Conservation (phyloP, 805 yeast species). For the Metschnikowia arizonensis region DNA sequence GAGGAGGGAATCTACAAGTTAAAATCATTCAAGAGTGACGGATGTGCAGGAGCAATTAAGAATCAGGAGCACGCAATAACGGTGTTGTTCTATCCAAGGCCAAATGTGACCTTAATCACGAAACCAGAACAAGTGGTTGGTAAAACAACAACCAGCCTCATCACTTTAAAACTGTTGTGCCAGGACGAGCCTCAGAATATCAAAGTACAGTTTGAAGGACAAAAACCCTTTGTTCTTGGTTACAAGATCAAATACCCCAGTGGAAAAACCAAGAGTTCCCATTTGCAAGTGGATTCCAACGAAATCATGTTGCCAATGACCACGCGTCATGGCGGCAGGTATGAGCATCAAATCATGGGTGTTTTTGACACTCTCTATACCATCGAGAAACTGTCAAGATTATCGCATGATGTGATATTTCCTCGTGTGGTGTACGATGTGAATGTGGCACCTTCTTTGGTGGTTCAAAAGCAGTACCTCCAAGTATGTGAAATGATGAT, state of each 20-base stretch:
- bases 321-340: conserved; percentile 51
- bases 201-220: conserved; percentile 47
- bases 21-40: conserved; percentile 36
- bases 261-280: conserved; percentile 41
- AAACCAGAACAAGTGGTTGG: conserved; percentile 17
- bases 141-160: conserved; percentile 2
- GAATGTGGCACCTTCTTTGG: conserved; percentile 56
- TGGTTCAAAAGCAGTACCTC: conserved; percentile 44
- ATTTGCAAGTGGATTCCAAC: conserved; percentile 29
- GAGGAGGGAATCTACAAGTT: conserved; percentile 44
- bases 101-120: conserved; percentile 12
- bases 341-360: conserved; percentile 55
- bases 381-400: conserved; percentile 24
- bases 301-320: conserved; percentile 35
- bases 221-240: conserved; percentile 64
- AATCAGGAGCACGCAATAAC: conserved; percentile 12
- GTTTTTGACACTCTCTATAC: conserved; percentile 64
- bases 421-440: conserved; percentile 40
- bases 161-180: conserved; percentile 30
- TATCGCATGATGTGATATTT: conserved; percentile 6
- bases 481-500: conserved; percentile 44
- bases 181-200: conserved; percentile 27
- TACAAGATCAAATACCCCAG: conserved; percentile 60
- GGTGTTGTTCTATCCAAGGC: conserved; percentile 26
- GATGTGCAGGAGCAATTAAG: conserved; percentile 42